Conservation (phyloP, 2,329 filamentous ascomycete species). For the Ophiocordyceps sinensis region DNA sequence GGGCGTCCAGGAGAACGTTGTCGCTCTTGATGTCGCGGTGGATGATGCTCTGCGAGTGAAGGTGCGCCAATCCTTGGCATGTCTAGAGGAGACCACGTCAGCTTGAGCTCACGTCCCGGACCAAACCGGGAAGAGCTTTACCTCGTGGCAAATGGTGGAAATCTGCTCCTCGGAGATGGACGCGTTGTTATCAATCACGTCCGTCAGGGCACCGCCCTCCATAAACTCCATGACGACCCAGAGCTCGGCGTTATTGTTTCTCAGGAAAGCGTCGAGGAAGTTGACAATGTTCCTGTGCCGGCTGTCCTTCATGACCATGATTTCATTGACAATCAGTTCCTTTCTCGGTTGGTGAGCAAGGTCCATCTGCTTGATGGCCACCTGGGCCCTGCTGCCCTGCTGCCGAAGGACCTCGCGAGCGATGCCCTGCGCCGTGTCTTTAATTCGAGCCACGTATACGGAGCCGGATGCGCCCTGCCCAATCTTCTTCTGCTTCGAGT, state of each 20-base stretch:
- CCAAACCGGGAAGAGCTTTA: conserved; percentile 25
- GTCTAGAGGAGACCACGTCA: conserved; percentile 42
- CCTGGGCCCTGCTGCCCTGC: conserved; percentile 71
- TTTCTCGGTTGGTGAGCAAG: conserved; percentile 92
- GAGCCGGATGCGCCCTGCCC: conserved; percentile 96
- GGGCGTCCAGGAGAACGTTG: conserved; percentile 87
- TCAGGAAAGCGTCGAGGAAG: conserved; percentile 90
- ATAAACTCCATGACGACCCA: conserved; percentile 99
- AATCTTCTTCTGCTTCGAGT: conserved; percentile 99
- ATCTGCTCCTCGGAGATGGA: conserved; percentile 94
- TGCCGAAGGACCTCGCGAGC: conserved; percentile 66
- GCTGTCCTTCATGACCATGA: conserved; percentile 99
- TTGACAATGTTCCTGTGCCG: conserved; percentile 98
- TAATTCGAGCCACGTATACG: conserved; percentile 93
- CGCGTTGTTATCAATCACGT: conserved; percentile 96
- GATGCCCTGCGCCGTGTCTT: conserved; percentile 74
- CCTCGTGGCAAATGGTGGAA: conserved; percentile 91
- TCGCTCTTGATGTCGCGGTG: conserved; percentile 99
- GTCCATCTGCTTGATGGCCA: conserved; percentile 99
- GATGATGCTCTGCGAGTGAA: conserved; percentile 93
- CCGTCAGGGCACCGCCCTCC: conserved; percentile 93
- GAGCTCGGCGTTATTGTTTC: conserved; percentile 87
- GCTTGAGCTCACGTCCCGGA: background rate
- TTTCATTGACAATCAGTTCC: conserved; percentile 97
- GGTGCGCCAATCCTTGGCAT: conserved; percentile 84